phyloP scores from a whole-genome alignment of 1,284 basidiomycete species.

The Cutaneotrichosporon sp. region DNA sequence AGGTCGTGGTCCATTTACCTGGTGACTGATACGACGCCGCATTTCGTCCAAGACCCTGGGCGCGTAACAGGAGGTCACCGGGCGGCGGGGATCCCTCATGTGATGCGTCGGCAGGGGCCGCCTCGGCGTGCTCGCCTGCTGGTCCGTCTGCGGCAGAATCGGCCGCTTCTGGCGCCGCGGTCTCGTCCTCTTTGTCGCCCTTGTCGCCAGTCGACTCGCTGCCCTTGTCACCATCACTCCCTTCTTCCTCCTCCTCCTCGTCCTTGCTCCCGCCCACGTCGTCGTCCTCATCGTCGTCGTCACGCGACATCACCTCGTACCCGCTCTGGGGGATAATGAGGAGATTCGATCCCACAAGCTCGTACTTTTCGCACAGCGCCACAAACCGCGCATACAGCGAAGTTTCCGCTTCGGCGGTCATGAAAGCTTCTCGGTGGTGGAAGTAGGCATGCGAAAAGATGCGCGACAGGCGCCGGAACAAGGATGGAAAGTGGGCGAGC shows the following conservation, averaged over 20 bases:
- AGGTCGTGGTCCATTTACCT: conserved; percentile 10
- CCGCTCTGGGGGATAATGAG: conserved; percentile 63
- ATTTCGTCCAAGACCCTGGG: not conserved
- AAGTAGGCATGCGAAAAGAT: conserved; percentile 96
- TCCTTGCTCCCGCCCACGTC: conserved; percentile 9
- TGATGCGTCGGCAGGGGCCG: conserved; percentile 2
- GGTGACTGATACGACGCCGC: conserved; percentile 7
- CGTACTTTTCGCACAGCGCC: conserved; percentile 71
- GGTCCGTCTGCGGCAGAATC: too few species aligned
- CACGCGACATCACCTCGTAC: conserved; percentile 9
- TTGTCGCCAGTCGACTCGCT: not conserved
- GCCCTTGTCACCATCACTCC: not conserved
- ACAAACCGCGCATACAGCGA: conserved; percentile 87
- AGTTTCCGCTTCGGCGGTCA: conserved; percentile 60
- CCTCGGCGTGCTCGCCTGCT: not conserved
- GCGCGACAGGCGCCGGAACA: conserved; percentile 66
- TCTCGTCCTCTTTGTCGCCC: not conserved
- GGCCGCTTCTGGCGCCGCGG: not conserved
- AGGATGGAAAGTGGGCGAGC: conserved; percentile 74
- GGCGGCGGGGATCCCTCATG: not conserved
- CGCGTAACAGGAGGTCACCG: not conserved
- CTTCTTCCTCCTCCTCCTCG: conserved; percentile 1
- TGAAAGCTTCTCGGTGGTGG: conserved; percentile 78
- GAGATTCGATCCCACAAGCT: conserved; percentile 68
- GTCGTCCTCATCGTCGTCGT: conserved; percentile 20